Evolutionary conservation across 1,139 yeast species (phyloP).

Genomic region (Saccharomycopsis crataegensis): DNA sequence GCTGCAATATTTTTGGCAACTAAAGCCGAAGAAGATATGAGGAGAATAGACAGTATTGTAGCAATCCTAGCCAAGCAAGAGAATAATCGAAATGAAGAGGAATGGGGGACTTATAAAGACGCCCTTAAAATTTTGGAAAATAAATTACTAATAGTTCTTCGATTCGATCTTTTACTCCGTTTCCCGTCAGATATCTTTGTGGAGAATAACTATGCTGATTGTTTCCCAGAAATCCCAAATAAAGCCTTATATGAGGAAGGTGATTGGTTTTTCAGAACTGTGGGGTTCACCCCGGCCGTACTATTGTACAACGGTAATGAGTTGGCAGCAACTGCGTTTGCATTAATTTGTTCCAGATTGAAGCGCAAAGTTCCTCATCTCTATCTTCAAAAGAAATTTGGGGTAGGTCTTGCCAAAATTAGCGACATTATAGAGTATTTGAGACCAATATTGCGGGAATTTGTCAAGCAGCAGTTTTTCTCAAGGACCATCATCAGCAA

Average conservation of each 20-base stretch:
- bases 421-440: constrained; percentile 1
- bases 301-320: constrained; percentile 23
- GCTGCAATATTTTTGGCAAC: constrained; percentile 18
- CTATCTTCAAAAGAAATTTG: constrained; percentile 10
- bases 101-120: constrained; percentile 12
- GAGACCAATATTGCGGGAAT: background rate
- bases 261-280: constrained; percentile 12
- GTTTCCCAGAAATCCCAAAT: background rate
- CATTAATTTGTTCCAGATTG: constrained; percentile 26
- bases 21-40: constrained; percentile 19
- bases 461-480: background rate
- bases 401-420: constrained; percentile 8
- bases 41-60: constrained; percentile 14
- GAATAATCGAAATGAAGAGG: constrained; percentile 9
- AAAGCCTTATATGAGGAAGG: constrained; percentile 3
- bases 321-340: constrained; percentile 28
- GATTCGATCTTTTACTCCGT: constrained; percentile 14
- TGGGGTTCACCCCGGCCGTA: constrained; percentile 8
- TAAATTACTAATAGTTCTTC: constrained; percentile 12
- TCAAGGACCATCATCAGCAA: background rate
- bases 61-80: constrained; percentile 5
- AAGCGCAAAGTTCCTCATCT: background rate
- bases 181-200: constrained; percentile 16
- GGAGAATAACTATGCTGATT: constrained; percentile 1
- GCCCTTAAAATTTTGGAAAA: constrained; percentile 15